These are phyloP conservation scores for Tolypocladium ovalisporum DNA, from an alignment of 2,329 filamentous ascomycete genomes.

Conservation along the genomic window DNA sequence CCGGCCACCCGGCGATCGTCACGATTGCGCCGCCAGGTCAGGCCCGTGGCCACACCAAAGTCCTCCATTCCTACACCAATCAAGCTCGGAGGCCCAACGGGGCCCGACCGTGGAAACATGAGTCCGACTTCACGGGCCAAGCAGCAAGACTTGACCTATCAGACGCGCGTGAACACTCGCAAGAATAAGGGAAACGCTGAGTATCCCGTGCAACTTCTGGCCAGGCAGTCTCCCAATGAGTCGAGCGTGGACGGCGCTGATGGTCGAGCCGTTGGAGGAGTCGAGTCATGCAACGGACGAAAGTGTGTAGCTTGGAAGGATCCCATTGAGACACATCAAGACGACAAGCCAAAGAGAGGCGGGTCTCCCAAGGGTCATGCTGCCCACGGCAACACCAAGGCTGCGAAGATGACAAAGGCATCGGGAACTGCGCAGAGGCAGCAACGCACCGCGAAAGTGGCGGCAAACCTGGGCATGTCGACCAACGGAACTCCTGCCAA, in stretches of 20 bases:
- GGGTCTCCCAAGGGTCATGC: conserved; percentile 13
- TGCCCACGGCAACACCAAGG: conserved; percentile 13
- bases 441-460: conserved; percentile 15
- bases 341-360: conserved; percentile 11
- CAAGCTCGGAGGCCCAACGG: conserved; percentile 16
- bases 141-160: conserved; percentile 20
- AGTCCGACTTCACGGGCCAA: conserved; percentile 10
- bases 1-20: conserved; percentile 19
- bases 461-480: conserved; percentile 20
- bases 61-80: conserved; percentile 24
- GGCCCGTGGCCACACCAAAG: conserved; percentile 9
- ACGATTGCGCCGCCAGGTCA: conserved; percentile 16
- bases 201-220: conserved; percentile 22
- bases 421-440: conserved; percentile 11
- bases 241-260: conserved; percentile 6
- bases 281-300: conserved; percentile 7
- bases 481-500: conserved; percentile 23
- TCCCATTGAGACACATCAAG: conserved; percentile 18
- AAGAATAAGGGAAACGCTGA: conserved; percentile 24
- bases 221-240: conserved; percentile 9
- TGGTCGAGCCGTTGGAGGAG: conserved; percentile 1
- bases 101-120: conserved; percentile 11
- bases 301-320: conserved; percentile 24
- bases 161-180: conserved; percentile 23
- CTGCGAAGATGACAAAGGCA: conserved; percentile 16